These are phyloP conservation scores for Grosmannia serpens DNA, from an alignment of 2,329 filamentous ascomycete species.

Conservation along the genomic window DNA sequence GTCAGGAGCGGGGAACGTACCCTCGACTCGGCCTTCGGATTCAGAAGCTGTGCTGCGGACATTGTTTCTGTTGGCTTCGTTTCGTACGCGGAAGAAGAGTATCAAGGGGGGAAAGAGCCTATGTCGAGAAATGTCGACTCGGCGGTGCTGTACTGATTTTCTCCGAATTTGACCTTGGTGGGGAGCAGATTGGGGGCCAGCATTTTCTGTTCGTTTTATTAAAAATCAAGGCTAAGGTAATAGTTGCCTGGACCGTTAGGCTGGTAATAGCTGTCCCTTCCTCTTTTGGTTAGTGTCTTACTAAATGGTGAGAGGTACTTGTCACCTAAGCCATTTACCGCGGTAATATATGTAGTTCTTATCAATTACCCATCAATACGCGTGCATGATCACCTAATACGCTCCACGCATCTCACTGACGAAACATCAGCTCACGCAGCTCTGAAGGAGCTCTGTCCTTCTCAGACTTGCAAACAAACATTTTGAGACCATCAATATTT, in stretches of 20 bases:
- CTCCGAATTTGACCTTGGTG: conserved; percentile 10
- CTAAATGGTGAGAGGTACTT: neutral
- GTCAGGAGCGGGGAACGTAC: conserved; percentile 40
- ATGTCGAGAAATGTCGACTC: neutral
- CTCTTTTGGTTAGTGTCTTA: neutral
- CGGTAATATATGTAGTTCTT: neutral
- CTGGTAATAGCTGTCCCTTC: neutral
- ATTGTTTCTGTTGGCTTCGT: conserved; percentile 35
- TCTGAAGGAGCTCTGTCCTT: neutral
- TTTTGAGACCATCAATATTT: neutral
- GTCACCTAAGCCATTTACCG: neutral
- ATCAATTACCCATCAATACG: neutral
- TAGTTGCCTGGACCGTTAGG: neutral
- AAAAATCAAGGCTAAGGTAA: neutral
- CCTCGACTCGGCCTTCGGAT: conserved; percentile 96
- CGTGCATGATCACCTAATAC: neutral
- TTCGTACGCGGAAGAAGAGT: neutral
- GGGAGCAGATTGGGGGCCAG: conserved; percentile 2
- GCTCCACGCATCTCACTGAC: neutral
- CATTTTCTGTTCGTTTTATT: conserved; percentile 3
- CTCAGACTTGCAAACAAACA: neutral
- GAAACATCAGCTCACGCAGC: neutral
- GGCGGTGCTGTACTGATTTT: conserved; percentile 2
- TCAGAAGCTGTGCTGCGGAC: conserved; percentile 96
- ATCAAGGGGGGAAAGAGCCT: neutral